These are phyloP conservation scores for Tirmania nivea DNA, from an alignment of 495 filamentous ascomycete species.

Conservation along the genomic window DNA sequence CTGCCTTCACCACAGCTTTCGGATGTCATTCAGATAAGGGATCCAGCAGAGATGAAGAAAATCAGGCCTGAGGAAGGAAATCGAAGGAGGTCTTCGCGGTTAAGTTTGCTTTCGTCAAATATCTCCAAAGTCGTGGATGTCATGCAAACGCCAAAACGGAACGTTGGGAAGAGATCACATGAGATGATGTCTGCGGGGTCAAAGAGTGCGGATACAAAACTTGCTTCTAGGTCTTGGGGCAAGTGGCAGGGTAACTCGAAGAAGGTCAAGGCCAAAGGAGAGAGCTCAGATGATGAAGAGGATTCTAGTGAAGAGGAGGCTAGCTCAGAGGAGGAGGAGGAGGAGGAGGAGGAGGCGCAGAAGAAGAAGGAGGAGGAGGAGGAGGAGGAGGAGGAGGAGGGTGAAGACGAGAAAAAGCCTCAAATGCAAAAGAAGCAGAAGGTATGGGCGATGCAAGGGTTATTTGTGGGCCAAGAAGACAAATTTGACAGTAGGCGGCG, in stretches of 20 bases:
- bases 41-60: neutral
- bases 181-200: constrained; percentile 15
- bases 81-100: neutral
- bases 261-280: neutral
- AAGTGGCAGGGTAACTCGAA: neutral
- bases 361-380: constrained; percentile 25
- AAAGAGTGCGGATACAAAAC: constrained; percentile 15
- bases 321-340: neutral
- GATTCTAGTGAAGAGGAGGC: neutral
- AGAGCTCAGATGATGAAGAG: neutral
- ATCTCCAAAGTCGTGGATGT: neutral
- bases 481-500: constrained; percentile 36
- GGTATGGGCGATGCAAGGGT: constrained; percentile 54
- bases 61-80: neutral
- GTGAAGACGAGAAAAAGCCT: constrained; percentile 19
- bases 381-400: constrained; percentile 21
- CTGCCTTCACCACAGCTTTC: neutral
- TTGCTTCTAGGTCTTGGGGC: neutral
- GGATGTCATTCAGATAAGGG: neutral
- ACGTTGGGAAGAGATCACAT: constrained; percentile 12
- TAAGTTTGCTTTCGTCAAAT: neutral
- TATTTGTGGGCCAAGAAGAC: constrained; percentile 73
- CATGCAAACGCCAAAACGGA: neutral
- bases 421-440: constrained; percentile 37
- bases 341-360: constrained; percentile 29